Evolutionary conservation across 2,329 filamentous ascomycete genomes (phyloP).

Genomic region (Lizonia empirigonia): DNA sequence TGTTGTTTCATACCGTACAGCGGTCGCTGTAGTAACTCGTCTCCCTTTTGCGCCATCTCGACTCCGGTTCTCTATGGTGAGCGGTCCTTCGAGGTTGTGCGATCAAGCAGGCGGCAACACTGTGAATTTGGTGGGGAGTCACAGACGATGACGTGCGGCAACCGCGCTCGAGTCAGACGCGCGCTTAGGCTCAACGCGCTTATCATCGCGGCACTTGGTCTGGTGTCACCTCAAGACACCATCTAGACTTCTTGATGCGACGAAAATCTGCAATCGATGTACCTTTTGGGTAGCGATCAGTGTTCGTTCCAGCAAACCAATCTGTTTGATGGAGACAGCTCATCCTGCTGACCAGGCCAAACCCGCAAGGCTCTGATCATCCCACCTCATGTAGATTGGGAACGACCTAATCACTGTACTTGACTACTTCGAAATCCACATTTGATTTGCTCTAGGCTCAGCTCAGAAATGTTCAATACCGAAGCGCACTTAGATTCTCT

Average conservation of each 20-base stretch:
- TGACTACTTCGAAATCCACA: background rate
- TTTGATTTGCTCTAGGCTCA: background rate
- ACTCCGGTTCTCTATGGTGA: background rate
- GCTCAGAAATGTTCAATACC: background rate
- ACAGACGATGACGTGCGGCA: slow-evolving; percentile 21
- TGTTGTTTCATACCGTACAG: slow-evolving; percentile 43
- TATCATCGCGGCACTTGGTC: background rate
- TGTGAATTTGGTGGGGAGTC: slow-evolving; percentile 21
- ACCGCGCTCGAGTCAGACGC: slow-evolving; percentile 7
- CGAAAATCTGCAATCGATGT: background rate
- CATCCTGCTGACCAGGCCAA: background rate
- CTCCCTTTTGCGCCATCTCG: slow-evolving; percentile 40
- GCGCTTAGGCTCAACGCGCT: background rate
- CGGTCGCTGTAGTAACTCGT: slow-evolving; percentile 44
- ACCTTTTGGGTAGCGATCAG: background rate
- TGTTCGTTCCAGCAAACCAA: background rate
- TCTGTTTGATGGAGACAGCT: background rate
- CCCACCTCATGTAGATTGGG: background rate
- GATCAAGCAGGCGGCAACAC: slow-evolving; percentile 4
- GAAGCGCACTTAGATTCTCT: background rate
- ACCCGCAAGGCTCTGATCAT: background rate
- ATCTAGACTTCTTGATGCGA: background rate
- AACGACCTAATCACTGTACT: too few species aligned
- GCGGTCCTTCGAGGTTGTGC: background rate
- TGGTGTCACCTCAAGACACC: background rate